Percentiles rank a stretch among this genome's conserved stretches.
These are phyloP conservation scores for Populus davidiana DNA, from an alignment of 345 rosid genomes.

Conservation along the genomic window DNA sequence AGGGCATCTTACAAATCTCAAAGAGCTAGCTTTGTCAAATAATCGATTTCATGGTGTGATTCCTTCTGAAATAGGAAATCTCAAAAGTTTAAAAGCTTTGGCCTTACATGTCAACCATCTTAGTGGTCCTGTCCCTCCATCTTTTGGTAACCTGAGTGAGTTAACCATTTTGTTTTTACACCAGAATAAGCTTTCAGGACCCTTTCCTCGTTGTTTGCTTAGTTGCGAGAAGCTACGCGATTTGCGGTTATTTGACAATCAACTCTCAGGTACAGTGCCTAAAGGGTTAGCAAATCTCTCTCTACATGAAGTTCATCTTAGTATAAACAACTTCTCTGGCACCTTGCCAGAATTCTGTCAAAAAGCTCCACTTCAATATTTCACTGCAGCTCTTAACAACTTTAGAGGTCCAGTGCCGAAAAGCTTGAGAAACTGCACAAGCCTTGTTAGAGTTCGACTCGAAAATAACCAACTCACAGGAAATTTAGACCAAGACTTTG, in stretches of 20 bases:
- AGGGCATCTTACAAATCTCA: no score
- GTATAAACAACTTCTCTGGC: conserved; percentile 20
- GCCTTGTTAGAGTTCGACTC: conserved; percentile 25
- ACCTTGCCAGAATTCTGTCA: conserved; percentile 22
- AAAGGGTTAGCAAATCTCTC: conserved; percentile 4
- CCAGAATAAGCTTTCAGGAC: conserved; percentile 1
- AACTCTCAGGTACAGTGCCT: conserved; percentile 18
- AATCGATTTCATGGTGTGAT: conserved; percentile 17
- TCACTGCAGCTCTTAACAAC: conserved; percentile 3
- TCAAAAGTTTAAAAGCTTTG: conserved; percentile 12
- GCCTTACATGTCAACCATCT: conserved; percentile 13
- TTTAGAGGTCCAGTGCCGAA: conserved; percentile 30
- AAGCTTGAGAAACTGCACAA: conserved; percentile 29
- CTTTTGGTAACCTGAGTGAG: conserved; percentile 10
- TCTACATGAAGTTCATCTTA: not conserved
- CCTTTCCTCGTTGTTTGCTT: conserved; percentile 7
- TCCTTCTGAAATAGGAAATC: conserved; percentile 14
- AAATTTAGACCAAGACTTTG: conserved; percentile 27
- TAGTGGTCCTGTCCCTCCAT: conserved; percentile 19
- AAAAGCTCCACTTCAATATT: not conserved
- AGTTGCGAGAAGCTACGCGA: not conserved
- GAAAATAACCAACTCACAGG: conserved; percentile 28
- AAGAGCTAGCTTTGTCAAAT: no score
- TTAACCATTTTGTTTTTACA: not conserved
- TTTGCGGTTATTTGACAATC: not conserved